Base-by-base conservation (phyloP, 1,284 basidiomycete species). In the Microbotryum saponariae region DNA sequence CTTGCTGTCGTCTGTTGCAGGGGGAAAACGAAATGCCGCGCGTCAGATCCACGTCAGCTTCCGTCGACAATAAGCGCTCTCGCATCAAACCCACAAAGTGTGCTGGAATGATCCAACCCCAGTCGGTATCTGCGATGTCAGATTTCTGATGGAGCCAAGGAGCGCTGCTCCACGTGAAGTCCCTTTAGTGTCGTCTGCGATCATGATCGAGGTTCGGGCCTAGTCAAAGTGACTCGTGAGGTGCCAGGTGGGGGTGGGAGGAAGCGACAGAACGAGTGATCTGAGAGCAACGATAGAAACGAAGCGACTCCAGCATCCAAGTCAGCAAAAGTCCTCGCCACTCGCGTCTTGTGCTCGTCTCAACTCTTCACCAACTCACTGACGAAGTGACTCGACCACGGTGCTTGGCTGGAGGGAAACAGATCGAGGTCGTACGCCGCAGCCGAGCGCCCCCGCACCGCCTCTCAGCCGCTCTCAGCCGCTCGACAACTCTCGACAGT, bases 1-100 rank as follows among this genome's bases (percentile, higher is more conserved):
- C 54, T n/a, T 62, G 58, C n/a, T 67, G 63, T 10, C 62, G 65
- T 14, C 44, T 49, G 4, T n/a, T 12, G 5, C 23, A 29, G 3
- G 8, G 12, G 6, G 47, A 2, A 45, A 23, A 45, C 23, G 29
- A 12, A 23, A 16, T 8, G 12, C 20, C 56, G 48, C 37, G 37
- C 37, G 37, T 25, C 31, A 20, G 51, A 33, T 29, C 21, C 9
- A 9, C 14, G 51, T 53, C 51, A 53, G 51, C 51, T 18, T 20
- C n/a, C 25, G n/a, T n/a, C 51, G 51, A 18, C 51, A 23, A 29
- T 23, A 3, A 25, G 12, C 25, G 51, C 51, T 49, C 57, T 48
- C 52, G 16, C 44, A 51, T 20, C 23, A 16, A 42, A 50, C 59
- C 49, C 33, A 60, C 59, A 60, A 21, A 6, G 59, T 47, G 27